A percentile compares a stretch with the other conserved stretches of the same genome.
Conservation (phyloP, 257 asterid genomes). For the Phtheirospermum japonicum region DNA sequence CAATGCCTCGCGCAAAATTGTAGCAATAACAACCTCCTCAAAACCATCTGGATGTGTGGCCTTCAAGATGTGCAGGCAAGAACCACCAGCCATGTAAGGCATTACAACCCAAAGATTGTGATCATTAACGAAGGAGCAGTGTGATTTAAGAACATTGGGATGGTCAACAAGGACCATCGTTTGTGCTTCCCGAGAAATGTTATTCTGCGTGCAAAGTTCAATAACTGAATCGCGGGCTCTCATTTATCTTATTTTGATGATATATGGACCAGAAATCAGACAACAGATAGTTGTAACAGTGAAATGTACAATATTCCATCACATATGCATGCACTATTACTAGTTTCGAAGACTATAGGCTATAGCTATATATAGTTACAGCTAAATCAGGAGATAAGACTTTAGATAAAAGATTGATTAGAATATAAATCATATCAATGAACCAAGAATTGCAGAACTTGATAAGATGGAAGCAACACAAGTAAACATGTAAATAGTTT, state of each 20-base stretch:
- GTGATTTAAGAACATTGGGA: conserved; percentile 89
- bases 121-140: conserved; percentile 89
- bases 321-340: conserved; percentile 16
- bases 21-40: conserved; percentile 92
- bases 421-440: conserved; percentile 10
- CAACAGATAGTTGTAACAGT: conserved; percentile 9
- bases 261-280: conserved; percentile 15
- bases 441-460: conserved; percentile 2
- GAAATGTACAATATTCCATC: conserved; percentile 2
- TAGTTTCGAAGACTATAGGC: conserved; percentile 14
- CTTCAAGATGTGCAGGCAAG: conserved; percentile 92
- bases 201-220: conserved; percentile 53
- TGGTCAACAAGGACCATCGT: conserved; percentile 95
- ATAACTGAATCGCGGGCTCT: conserved; percentile 31
- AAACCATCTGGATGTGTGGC: conserved; percentile 90
- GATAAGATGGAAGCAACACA: no score
- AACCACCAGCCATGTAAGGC: conserved; percentile 99
- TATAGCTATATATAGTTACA: conserved; percentile 9
- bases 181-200: conserved; percentile 91
- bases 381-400: conserved; percentile 19
- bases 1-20: conserved; percentile 81
- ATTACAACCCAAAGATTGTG: conserved; percentile 94
- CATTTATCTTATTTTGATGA: conserved; percentile 23
- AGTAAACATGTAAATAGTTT: no score
- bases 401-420: conserved; percentile 3